Conservation (phyloP, 2,329 filamentous ascomycete species). For the Colletotrichum nymphaeae region DNA sequence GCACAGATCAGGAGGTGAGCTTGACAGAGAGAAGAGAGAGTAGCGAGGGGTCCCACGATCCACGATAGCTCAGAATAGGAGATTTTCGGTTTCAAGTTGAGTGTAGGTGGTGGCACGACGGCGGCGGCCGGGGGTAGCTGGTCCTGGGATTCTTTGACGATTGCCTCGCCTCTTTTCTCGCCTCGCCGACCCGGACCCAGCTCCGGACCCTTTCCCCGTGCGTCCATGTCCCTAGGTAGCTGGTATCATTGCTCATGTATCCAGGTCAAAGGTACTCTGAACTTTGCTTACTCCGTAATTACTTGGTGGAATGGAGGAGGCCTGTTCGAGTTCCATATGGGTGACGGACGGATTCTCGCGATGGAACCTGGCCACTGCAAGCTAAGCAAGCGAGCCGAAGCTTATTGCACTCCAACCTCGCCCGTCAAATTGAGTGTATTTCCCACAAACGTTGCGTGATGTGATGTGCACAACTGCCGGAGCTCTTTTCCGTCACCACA, state of each 20-base stretch:
- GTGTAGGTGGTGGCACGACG: neutral
- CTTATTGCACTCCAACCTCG: neutral
- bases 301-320: neutral
- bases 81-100: constrained; percentile 25
- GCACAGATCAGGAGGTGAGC: constrained; percentile 3
- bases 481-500: neutral
- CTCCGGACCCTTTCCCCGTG: neutral
- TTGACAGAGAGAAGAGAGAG: neutral
- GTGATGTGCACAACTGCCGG: neutral
- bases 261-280: neutral
- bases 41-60: neutral
- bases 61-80: constrained; percentile 21
- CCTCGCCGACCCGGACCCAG: neutral
- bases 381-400: neutral
- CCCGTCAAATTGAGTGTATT: neutral
- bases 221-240: neutral
- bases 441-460: neutral
- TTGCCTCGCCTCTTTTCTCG: neutral
- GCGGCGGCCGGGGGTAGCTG: neutral
- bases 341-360: neutral
- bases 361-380: neutral
- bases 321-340: neutral
- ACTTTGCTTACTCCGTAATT: neutral
- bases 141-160: neutral
- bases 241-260: neutral